Base-by-base conservation (phyloP, 140 eudicot species). In the Erigeron philadelphicus region DNA sequence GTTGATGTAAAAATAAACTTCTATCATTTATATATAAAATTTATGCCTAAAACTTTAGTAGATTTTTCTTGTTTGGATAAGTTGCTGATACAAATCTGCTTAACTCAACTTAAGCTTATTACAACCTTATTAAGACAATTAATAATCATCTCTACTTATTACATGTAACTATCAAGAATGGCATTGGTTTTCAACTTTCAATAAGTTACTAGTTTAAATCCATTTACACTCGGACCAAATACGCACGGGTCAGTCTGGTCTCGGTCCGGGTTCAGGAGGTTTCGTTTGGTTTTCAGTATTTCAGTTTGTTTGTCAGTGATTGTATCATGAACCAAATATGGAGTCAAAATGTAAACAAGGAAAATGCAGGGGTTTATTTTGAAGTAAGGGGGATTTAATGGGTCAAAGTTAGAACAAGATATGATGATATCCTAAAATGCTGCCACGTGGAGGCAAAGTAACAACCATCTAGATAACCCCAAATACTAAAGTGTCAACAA, bases 371-470 rank as follows among this genome's bases (percentile, higher is more conserved):
- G 78, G 70, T 41, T 41, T 66, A 42, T 58, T 78, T 78, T 59
- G 71, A 42, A 72, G 56, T 31, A 12, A 48, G 38, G 68, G 48
- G 64, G 15, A 16, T 15, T 15, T 72, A 72, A 71, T 48, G 78
- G 74, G 66, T 58, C 52, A 70, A 53, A 79, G 67, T 58, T 53
- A 56, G 62, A 31, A 79, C 55, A 19, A 5, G 71, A 62, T 43
- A 66, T 5, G 61, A 46, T 12, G 35, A 76, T 66, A 47, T 65
- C 68, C 80, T 70, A 50, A 54, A 23, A 43, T 47, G n/a, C 73
- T 80, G 84, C 88, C 88, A 85, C 80, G 66, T 82, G 91, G 91
- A 80, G 86, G 80, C 41, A 53, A 44, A 57, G 5, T 64, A 78
- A 75, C 11, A 52, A 63, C 6, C 68, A 50, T 66, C 70, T 40